A percentile compares a stretch with the other conserved stretches of the same genome.
Conservation (phyloP, 1,284 basidiomycete species). For the Marasmius tenuissimus region DNA sequence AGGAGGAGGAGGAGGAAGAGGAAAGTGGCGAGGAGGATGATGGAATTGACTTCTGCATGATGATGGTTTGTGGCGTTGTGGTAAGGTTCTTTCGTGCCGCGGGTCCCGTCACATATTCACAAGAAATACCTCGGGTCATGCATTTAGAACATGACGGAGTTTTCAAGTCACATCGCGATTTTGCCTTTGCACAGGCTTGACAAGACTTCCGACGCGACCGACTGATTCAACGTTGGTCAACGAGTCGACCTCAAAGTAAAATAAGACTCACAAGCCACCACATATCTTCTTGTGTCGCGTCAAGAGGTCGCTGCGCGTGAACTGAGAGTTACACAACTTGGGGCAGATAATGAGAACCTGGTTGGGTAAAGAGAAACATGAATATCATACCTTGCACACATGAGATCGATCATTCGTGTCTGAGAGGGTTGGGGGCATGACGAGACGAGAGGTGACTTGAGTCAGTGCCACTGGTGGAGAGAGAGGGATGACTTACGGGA, state of each 20-base stretch:
- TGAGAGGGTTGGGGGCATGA: conserved; percentile 14
- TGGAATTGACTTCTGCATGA: not conserved
- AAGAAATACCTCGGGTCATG: not conserved
- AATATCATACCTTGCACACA: conserved; percentile 44
- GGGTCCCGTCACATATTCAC: conserved; percentile 1
- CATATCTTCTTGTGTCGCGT: conserved; percentile 58
- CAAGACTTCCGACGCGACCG: conserved; percentile 1
- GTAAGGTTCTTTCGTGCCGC: not conserved
- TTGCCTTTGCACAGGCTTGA: not conserved
- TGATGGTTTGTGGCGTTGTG: no score
- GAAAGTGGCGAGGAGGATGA: not conserved
- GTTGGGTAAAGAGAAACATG: not conserved
- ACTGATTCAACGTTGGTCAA: not conserved
- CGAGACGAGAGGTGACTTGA: not conserved
- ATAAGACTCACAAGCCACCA: conserved; percentile 47
- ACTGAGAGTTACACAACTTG: conserved; percentile 53
- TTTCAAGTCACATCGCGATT: conserved; percentile 2
- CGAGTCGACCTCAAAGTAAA: not conserved
- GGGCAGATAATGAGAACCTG: conserved; percentile 5
- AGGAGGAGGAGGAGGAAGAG: not conserved
- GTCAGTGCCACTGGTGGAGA: not conserved
- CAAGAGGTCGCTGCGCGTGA: conserved; percentile 58
- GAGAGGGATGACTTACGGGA: conserved; percentile 30
- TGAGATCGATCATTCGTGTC: conserved; percentile 52
- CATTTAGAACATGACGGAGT: conserved; percentile 1